Evolutionary conservation across 208 protist genomes (phyloP), one percentile per base, ranked within the genome.

Genomic region (Crithidia mellificae): DNA sequence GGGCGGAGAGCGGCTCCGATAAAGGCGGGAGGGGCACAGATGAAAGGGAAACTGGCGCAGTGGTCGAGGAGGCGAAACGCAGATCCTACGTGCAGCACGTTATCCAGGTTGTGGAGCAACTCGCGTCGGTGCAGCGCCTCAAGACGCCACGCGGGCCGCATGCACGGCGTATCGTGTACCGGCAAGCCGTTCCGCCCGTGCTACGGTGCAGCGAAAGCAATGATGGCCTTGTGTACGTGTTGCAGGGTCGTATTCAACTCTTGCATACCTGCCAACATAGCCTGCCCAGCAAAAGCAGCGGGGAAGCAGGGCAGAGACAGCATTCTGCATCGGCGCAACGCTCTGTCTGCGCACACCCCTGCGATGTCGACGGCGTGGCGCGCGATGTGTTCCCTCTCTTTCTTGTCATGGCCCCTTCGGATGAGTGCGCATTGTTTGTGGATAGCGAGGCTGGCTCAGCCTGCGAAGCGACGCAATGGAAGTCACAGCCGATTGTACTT

Each of bases 91-190:
- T 34, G 6, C 34, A 61, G 0, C 70, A 76, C 22, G 25, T 63
- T 2, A 34, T 34, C 27, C 30, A 36, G 1, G 55, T 78, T 0
- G 51, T 58, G 43, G 57, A 80, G 49, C 56, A 69, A 44, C 36
- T 80, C 20, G 58, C 36, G 34, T 0, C 15, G 11, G 25, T 47
- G 12, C 82, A 83, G 59, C 63, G 61, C 24, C 50, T 74, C 25
- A 64, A 64, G 44, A 55, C 34, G 58, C 63, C 75, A 17, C 72
- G 69, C 11, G 51, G 53, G 19, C 43, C 65, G 1, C 50, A 30
- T 24, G 70, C 77, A 0, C 71, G 68, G 30, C 68, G 84, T 6
- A 62, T 84, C 24, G 55, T 77, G 11, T 90, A 77, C 63, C 62
- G 75, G 49, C n/a, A 77, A 30, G 22, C 44, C 20, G 49, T 70